These are phyloP conservation scores for Podospora anserina DNA, from an alignment of 495 filamentous ascomycete genomes.

Conservation along the genomic window DNA sequence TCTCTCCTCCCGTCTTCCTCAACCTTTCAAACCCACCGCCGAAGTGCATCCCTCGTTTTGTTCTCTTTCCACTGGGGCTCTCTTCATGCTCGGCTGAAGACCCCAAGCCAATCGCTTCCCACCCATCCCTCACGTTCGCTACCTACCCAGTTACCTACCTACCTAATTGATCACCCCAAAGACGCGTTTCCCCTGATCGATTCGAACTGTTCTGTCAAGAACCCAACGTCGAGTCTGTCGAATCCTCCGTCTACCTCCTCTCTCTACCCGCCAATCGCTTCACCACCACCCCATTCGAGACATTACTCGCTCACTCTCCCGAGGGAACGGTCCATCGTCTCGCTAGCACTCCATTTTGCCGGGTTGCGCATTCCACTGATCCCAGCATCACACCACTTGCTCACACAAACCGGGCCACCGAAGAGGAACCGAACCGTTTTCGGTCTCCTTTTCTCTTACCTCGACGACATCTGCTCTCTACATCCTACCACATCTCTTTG, in stretches of 20 bases:
- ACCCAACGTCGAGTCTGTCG: neutral
- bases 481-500: neutral
- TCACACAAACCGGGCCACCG: neutral
- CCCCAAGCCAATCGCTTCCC: slow-evolving; percentile 2
- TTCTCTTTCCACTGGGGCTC: neutral
- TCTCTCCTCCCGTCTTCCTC: neutral
- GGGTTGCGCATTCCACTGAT: neutral
- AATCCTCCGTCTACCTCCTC: neutral
- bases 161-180: neutral
- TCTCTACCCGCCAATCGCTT: neutral
- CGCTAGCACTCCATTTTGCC: neutral
- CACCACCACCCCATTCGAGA: neutral
- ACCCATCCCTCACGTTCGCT: slow-evolving; percentile 1
- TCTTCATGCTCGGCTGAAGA: neutral
- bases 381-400: neutral
- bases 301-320: slow-evolving; percentile 6
- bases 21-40: no score
- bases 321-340: neutral
- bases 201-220: neutral
- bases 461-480: slow-evolving; percentile 2
- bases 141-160: neutral
- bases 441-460: neutral
- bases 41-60: neutral
- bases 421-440: neutral
- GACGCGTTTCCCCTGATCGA: neutral